These are phyloP conservation scores for Codiaeum variegatum DNA, from an alignment of 441 rosid genomes.

Conservation along the genomic window DNA sequence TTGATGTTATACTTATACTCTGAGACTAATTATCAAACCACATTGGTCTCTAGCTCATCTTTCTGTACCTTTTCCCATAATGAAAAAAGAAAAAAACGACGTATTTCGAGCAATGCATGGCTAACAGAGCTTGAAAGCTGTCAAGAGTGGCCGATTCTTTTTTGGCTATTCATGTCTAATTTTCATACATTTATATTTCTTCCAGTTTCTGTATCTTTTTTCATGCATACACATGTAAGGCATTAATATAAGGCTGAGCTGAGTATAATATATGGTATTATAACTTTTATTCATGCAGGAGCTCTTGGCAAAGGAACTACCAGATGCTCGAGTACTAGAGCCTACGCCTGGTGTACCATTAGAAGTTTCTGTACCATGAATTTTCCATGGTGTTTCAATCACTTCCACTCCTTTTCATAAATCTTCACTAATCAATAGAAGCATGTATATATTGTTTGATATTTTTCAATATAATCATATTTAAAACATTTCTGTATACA, in stretches of 20 bases:
- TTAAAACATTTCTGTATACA: no score
- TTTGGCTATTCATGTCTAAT: background rate
- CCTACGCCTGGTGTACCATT: conserved; percentile 69
- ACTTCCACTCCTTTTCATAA: no score
- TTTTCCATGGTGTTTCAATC: background rate
- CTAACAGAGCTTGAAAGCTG: background rate
- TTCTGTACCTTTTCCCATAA: no score
- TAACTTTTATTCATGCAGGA: conserved; percentile 35
- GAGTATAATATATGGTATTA: background rate
- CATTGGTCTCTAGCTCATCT: background rate
- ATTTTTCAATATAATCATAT: no score
- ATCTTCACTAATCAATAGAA: no score
- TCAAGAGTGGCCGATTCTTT: no score
- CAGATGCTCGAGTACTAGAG: conserved; percentile 62
- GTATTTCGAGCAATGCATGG: background rate
- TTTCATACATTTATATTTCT: background rate
- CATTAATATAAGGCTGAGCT: no score
- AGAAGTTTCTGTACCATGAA: conserved; percentile 38
- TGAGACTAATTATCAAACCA: background rate
- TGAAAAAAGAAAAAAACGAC: background rate
- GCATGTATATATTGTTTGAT: no score
- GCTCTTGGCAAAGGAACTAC: conserved; percentile 56
- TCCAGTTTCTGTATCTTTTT: no score
- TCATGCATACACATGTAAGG: background rate
- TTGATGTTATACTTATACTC: no score